These are phyloP conservation scores for Elsinoe ampelina DNA, from an alignment of 2,329 filamentous ascomycete species.

Conservation along the genomic window DNA sequence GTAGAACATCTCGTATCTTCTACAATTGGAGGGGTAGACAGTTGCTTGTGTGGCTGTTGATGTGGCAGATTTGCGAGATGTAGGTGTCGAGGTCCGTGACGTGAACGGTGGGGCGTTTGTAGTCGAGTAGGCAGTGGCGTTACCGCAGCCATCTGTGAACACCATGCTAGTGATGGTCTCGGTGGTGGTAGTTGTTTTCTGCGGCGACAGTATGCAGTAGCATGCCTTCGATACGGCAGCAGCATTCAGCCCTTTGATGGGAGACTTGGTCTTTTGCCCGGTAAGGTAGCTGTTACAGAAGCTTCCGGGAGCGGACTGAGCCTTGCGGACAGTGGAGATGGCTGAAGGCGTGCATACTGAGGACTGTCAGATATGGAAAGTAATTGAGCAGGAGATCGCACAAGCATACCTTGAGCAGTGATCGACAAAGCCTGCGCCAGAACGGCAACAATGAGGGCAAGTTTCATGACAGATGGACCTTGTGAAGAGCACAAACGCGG, in stretches of 20 bases:
- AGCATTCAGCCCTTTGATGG: background rate
- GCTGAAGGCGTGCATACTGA: background rate
- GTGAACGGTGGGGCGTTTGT: background rate
- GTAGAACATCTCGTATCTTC: background rate
- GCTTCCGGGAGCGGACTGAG: background rate
- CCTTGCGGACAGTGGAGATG: background rate
- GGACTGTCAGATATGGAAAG: background rate
- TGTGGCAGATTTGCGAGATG: background rate
- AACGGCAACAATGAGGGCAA: background rate
- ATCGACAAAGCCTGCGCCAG: background rate
- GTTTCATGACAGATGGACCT: background rate
- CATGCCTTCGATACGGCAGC: background rate
- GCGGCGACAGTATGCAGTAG: slow-evolving; percentile 2
- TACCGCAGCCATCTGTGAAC: background rate
- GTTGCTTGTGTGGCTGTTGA: background rate
- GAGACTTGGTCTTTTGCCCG: slow-evolving; percentile 1
- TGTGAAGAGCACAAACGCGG: background rate
- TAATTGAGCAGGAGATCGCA: background rate
- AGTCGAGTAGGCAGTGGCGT: background rate
- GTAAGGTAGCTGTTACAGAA: background rate
- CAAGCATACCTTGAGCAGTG: background rate
- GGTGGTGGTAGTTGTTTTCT: background rate
- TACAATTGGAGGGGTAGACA: background rate
- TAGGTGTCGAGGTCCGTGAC: background rate
- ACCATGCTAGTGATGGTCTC: background rate